Evolutionary conservation across 2,329 filamentous ascomycete species (phyloP).

Genomic region (Magnaporthales sp.): DNA sequence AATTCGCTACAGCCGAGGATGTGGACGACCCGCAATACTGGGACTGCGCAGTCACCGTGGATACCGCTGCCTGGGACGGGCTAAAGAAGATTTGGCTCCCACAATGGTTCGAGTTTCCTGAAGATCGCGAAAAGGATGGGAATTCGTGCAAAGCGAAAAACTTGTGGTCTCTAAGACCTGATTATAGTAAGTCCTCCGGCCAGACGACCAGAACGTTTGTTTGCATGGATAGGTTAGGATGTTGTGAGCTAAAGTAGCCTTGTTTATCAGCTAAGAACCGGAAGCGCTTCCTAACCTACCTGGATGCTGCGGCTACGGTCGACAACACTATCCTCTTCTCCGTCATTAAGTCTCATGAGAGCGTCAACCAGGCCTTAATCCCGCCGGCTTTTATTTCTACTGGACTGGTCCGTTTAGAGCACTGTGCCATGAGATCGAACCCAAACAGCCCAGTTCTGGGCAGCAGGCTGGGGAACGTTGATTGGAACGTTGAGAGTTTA

Average conservation of each 20-base stretch:
- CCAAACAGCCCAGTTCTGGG: neutral
- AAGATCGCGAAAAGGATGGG: neutral
- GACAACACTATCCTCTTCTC: neutral
- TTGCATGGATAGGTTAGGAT: neutral
- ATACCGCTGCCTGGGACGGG: neutral
- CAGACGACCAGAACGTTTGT: neutral
- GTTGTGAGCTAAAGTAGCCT: neutral
- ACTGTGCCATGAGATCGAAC: neutral
- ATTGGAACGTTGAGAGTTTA: neutral
- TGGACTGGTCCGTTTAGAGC: neutral
- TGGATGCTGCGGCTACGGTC: neutral
- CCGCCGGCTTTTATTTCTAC: neutral
- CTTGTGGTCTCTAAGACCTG: neutral
- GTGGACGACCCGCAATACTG: neutral
- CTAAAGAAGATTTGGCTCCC: neutral
- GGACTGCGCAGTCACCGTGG: neutral
- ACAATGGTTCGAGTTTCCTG: neutral
- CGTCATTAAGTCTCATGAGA: neutral
- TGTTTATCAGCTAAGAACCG: neutral
- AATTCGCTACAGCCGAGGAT: neutral
- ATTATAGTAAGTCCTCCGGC: neutral
- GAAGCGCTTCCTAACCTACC: neutral
- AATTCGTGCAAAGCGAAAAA: neutral
- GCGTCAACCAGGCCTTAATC: neutral
- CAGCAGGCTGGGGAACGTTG: neutral